phyloP scores from a whole-genome alignment of 2,329 filamentous ascomycete species.

The Rutstroemia sp. region DNA sequence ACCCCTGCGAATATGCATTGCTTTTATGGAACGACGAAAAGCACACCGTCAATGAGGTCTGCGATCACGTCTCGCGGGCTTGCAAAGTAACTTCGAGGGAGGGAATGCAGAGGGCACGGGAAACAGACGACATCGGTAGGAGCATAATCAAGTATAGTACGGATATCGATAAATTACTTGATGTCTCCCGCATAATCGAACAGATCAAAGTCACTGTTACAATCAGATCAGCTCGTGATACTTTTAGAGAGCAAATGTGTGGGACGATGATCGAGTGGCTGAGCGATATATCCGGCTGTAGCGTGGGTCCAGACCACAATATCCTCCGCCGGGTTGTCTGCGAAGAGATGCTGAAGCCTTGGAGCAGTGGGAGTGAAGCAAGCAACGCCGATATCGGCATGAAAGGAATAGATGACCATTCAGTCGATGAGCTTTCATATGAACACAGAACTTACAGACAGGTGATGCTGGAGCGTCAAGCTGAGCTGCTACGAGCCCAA shows the following conservation, averaged over 20 bases:
- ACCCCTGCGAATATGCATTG: conserved; percentile 70
- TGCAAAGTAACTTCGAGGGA: conserved; percentile 66
- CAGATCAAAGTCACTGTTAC: conserved; percentile 95
- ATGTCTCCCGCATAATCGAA: conserved; percentile 80
- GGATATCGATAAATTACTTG: conserved; percentile 65
- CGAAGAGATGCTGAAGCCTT: conserved; percentile 82
- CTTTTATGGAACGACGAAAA: conserved; percentile 98
- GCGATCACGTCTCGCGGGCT: conserved; percentile 82
- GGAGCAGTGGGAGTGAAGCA: conserved; percentile 79
- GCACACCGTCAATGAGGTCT: conserved; percentile 87
- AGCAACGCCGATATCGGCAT: conserved; percentile 71
- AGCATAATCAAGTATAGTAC: conserved; percentile 72
- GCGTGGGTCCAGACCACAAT: conserved; percentile 69
- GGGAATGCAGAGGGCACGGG: conserved; percentile 69
- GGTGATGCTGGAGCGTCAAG: conserved; percentile 16
- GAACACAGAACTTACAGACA: conserved; percentile 22
- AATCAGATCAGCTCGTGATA: conserved; percentile 86
- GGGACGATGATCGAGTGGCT: conserved; percentile 97
- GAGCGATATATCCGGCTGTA: conserved; percentile 83
- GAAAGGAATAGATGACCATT: conserved; percentile 76
- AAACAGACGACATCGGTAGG: conserved; percentile 82
- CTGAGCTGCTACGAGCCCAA: conserved; percentile 14
- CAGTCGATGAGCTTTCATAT: conserved; percentile 34
- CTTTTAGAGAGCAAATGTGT: conserved; percentile 97
- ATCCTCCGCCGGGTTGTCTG: conserved; percentile 78